A percentile compares a stretch with the other conserved stretches of the same genome.
Evolutionary conservation across 306 rosid genomes (phyloP).

Genomic region (Coriaria nepalensis): DNA sequence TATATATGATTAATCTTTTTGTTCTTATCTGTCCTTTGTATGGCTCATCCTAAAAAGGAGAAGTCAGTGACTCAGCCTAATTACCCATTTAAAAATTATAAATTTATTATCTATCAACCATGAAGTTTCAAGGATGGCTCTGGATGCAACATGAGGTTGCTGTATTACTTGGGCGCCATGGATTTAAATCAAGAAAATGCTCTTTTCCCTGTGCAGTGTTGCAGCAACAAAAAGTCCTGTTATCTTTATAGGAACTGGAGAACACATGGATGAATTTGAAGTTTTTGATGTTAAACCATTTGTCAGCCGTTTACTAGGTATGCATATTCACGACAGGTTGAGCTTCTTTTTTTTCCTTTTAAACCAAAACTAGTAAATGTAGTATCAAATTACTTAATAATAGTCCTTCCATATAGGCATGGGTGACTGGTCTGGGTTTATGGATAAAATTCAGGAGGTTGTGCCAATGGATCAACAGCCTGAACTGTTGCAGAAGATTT

Average conservation of each 20-base stretch:
- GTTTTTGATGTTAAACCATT: constrained; percentile 74
- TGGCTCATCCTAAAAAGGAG: too few species aligned
- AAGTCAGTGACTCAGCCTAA: too few species aligned
- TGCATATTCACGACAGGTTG: constrained; percentile 9
- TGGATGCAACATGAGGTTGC: too few species aligned
- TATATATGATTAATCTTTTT: too few species aligned
- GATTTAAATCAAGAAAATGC: too few species aligned
- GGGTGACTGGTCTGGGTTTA: constrained; percentile 83
- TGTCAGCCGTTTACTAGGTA: constrained; percentile 77
- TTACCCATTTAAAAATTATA: too few species aligned
- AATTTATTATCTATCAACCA: too few species aligned
- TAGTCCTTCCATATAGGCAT: constrained; percentile 34
- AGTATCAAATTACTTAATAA: constrained; percentile 1
- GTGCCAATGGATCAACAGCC: constrained; percentile 93
- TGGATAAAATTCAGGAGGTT: constrained; percentile 83
- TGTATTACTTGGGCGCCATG: too few species aligned
- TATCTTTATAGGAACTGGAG: constrained; percentile 76
- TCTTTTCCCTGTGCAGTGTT: constrained; percentile 33
- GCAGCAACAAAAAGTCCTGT: constrained; percentile 91
- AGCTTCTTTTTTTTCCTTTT: neutral
- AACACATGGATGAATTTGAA: constrained; percentile 85
- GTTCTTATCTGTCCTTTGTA: too few species aligned
- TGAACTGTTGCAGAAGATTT: constrained; percentile 68
- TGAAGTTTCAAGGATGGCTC: too few species aligned
- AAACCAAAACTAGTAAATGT: too few species aligned